Base-by-base conservation (phyloP, 352 stramenopile genomes). In the Globisporangium carolinianum region DNA sequence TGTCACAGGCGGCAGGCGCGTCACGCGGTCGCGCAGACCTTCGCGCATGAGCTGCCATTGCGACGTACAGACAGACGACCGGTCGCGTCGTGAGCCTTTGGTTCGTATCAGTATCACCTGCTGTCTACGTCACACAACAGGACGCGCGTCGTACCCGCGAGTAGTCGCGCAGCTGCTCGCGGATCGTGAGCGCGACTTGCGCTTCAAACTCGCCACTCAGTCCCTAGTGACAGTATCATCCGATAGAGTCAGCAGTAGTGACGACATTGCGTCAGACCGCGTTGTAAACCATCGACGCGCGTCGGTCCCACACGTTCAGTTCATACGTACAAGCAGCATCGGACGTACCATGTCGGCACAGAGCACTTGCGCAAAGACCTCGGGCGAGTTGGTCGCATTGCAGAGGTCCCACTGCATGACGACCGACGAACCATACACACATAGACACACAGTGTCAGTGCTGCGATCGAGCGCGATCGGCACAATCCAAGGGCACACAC, bases 161-260 rank as follows among this genome's bases (percentile, higher is more conserved):
- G 60, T 92, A 90, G 51, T 88, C 76, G 6, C 73, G 78, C 51
- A 92, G 72, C 55, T 92, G 83, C 51, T 92, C 79, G 15, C 78
- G 83, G 63, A 92, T 92, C 4, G 79, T 86, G 51, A 92, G 60
- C 5, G 83, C 79, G 37, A 92, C 72, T 62, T 90, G 77, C 1
- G 78, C 79, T 66, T 90, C 77, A 54, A 92, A 92, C 50, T 92
- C 78, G 17, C 83, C 83, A 63, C 71, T 85, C 43, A 92, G 69
- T 32, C 83, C 83, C 81, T 91, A 39, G 12, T 3, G 7, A 47
- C 10, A n/a, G 18, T 11, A 24, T 24, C 18, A 56, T 35, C 15
- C 6, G 18, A 46, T n/a, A 14, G 1, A 43, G 7, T 49, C 7
- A 39, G 14, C 14, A 48, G 8, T 15, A 15, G 36, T 43, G 2